phyloP scores from a whole-genome alignment of 2,329 filamentous ascomycete genomes.

The Neospermospora avenae region DNA sequence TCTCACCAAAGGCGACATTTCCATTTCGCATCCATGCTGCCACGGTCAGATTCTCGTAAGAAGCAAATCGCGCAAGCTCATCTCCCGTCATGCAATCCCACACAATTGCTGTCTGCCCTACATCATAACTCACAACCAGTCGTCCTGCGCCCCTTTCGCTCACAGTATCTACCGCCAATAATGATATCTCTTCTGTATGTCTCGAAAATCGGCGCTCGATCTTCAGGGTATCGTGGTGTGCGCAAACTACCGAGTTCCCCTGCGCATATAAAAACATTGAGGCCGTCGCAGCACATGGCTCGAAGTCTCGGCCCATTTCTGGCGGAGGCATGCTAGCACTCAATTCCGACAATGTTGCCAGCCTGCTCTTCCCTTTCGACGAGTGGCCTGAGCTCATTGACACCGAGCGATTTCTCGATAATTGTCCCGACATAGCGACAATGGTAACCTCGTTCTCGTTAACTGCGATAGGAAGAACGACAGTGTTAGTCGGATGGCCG shows the following conservation, averaged over 20 bases:
- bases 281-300: conserved; percentile 86
- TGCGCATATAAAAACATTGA: conserved; percentile 89
- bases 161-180: conserved; percentile 86
- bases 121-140: conserved; percentile 89
- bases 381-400: conserved; percentile 57
- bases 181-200: conserved; percentile 77
- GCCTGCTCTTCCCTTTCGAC: conserved; percentile 42
- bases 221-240: conserved; percentile 88
- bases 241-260: conserved; percentile 76
- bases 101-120: conserved; percentile 85
- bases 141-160: conserved; percentile 83
- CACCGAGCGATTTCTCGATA: conserved; percentile 56
- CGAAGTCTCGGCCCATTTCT: conserved; percentile 59
- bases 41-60: conserved; percentile 80
- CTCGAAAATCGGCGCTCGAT: conserved; percentile 83
- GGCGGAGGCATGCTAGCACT: conserved; percentile 45
- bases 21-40: conserved; percentile 97
- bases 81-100: conserved; percentile 94
- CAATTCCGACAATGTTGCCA: conserved; percentile 49
- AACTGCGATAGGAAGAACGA: conserved; percentile 26
- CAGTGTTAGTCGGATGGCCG: conserved; percentile 32
- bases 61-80: conserved; percentile 87
- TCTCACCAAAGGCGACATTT: conserved; percentile 90
- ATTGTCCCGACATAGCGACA: conserved; percentile 54
- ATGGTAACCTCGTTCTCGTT: conserved; percentile 31